A percentile compares a stretch with the other conserved stretches of the same genome.
These are phyloP conservation scores for Knoxia roxburghii DNA, from an alignment of 257 asterid species.

Conservation along the genomic window DNA sequence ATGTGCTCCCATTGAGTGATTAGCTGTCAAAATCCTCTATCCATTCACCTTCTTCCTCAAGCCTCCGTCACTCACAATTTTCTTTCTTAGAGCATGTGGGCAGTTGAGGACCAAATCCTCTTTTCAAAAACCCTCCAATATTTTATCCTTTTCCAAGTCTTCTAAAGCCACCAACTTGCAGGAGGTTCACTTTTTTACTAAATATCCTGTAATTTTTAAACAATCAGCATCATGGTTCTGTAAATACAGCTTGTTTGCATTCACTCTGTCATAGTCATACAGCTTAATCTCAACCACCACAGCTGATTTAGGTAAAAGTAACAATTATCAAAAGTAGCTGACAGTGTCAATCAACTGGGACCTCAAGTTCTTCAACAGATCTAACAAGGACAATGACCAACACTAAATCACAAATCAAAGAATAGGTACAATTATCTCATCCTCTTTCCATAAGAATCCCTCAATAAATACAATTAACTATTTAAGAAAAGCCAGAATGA, in stretches of 20 bases:
- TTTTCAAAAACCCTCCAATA: neutral
- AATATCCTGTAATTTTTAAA: too few relatives aligned
- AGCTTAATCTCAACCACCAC: too few relatives aligned
- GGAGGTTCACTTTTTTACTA: too few relatives aligned
- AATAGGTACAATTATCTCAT: conserved; percentile 9
- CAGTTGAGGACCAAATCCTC: neutral
- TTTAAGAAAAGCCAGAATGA: neutral
- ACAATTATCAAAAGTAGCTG: neutral
- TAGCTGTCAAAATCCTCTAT: neutral
- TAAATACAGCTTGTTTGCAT: too few relatives aligned
- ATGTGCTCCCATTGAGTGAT: conserved; percentile 1
- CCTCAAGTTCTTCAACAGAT: neutral
- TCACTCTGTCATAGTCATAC: too few relatives aligned
- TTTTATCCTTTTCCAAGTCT: too few relatives aligned
- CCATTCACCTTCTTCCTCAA: neutral
- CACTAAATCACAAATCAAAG: conserved; percentile 13
- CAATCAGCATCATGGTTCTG: too few relatives aligned
- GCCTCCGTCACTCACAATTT: too few relatives aligned
- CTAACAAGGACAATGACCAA: neutral
- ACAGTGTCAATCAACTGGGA: neutral
- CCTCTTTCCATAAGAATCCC: neutral
- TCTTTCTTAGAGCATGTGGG: neutral
- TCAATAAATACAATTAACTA: conserved; percentile 10
- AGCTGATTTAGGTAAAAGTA: conserved; percentile 1
- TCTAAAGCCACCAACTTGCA: neutral